Base-by-base conservation (phyloP, 139 green algal genomes). In the Volvox africanus region DNA sequence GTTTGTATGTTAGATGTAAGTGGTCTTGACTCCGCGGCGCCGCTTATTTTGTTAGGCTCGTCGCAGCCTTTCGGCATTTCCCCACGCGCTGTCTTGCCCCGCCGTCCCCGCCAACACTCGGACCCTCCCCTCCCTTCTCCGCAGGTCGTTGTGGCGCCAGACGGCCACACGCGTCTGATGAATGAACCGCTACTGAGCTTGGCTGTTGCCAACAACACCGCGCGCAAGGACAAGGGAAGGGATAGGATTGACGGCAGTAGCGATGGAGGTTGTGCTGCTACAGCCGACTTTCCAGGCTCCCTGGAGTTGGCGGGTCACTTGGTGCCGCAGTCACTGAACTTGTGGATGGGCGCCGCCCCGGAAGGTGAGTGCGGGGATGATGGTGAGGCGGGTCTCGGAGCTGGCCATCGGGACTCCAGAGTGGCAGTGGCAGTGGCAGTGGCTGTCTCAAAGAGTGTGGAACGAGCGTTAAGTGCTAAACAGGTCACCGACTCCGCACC, bases 301-400 rank as follows among this genome's bases (percentile, higher is more conserved):
- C 97, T 96, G 0, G 17, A 22, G 1, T 75, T 97, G 21, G 92
- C 96, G 91, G 94, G 93, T 32, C 80, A 95, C 71, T 93, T 99
- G 79, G 90, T 98, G n/a, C 97, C 96, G 3, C 95, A 96, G 85
- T 86, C 88, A 21, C 88, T 96, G 65, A 97, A 97, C 93, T 68
- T 97, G 86, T 97, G 96, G 96, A 96, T 97, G 91, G 96, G 95
- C 6, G 67, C 76, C 1, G 82, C 88, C n/a, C 28, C 36, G 28
- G 88, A 91, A 32, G 92, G 92, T 95, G 76, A 0, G 92, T 61
- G 35, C 32, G 61, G 32, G 77, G 1, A 28, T 32, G 77, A 36
- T 24, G 6, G 17, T 17, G 62, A 69, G 19, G 62, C 17, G 62
- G 62, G 62, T n/a, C n/a, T n/a, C n/a, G n/a, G n/a, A n/a, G n/a